Evolutionary conservation across 306 rosid species (phyloP), one percentile per base, ranked within the genome.

Genomic region (Leucaena leucocephala): DNA sequence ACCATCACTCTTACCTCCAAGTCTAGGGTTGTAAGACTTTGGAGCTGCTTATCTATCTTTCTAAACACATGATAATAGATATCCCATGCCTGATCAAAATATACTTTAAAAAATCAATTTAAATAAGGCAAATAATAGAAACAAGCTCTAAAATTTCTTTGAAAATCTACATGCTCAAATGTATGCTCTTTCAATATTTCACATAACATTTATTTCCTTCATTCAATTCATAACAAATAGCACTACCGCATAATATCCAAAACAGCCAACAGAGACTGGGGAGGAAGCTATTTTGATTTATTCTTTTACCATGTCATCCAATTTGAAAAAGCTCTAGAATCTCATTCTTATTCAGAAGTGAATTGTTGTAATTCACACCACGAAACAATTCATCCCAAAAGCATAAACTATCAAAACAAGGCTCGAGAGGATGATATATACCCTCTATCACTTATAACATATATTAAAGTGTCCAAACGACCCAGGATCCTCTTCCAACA

Each of bases 11-110:
- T 78, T 85, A 92, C 98, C 88, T 91, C 92, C 87, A 95, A 87
- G 88, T 95, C 98, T 75, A 95, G 86, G 42, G 98, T 95, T 68
- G 95, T 91, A 49, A 95, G 98, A 84, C 96, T 95, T 78, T 91
- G 98, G 82, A 95, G 98, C 86, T 95, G 98, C 90, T 95, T 95
- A 81, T 95, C 98, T 79, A 95, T 92, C 86, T 94, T 85, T 83
- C 96, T 90, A 83, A 95, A 95, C 70, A 95, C 97, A 78, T 92
- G 98, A 84, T 95, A 95, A 85, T 95, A 95, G 80, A 95, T 92
- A 87, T 95, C 98, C 98, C 98, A 95, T 14, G 98, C 98, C 98
- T 95, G 88, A 78, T 75, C 50, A 81, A 75, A 54, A 54, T 58
- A 84, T 40, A 43, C 79, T 52, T 16, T 27, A 3, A 57, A 55